Conservation (phyloP, 495 filamentous ascomycete genomes). For the Aspergillus ellipticus region DNA sequence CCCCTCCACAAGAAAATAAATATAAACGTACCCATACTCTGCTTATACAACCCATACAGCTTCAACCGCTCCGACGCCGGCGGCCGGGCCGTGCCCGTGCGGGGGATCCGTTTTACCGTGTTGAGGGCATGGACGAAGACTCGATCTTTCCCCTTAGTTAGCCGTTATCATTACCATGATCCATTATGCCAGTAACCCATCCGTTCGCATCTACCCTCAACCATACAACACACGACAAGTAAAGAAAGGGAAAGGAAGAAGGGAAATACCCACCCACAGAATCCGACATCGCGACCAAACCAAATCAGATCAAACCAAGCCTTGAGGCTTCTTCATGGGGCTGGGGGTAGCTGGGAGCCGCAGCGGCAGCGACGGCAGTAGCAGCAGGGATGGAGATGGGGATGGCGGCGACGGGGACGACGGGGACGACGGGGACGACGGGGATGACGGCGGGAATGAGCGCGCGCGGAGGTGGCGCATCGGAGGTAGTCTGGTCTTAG, state of each 20-base stretch:
- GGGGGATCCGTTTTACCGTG: slow-evolving; percentile 95
- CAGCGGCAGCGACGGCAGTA: background rate
- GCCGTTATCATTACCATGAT: no score
- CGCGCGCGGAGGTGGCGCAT: no score
- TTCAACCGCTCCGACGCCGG: slow-evolving; percentile 79
- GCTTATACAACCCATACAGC: slow-evolving; percentile 97
- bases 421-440: background rate
- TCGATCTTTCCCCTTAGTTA: slow-evolving; percentile 58
- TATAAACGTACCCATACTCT: slow-evolving; percentile 70
- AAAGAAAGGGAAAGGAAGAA: background rate
- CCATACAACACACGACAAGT: background rate
- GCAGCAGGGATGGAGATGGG: background rate
- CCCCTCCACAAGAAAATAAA: background rate
- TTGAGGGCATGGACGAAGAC: slow-evolving; percentile 98
- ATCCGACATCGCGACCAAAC: slow-evolving; percentile 56
- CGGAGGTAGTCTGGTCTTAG: no score
- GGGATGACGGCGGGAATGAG: background rate
- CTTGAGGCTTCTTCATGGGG: no score
- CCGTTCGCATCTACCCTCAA: background rate
- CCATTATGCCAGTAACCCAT: no score
- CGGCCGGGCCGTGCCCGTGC: slow-evolving; percentile 83
- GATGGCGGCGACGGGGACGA: background rate
- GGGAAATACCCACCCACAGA: slow-evolving; percentile 46
- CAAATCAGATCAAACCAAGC: no score
- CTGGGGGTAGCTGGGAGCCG: no score